Percentiles rank a stretch among this genome's conserved stretches.
Conservation (phyloP, 345 rosid species). For the Chamaenerion angustifolium region DNA sequence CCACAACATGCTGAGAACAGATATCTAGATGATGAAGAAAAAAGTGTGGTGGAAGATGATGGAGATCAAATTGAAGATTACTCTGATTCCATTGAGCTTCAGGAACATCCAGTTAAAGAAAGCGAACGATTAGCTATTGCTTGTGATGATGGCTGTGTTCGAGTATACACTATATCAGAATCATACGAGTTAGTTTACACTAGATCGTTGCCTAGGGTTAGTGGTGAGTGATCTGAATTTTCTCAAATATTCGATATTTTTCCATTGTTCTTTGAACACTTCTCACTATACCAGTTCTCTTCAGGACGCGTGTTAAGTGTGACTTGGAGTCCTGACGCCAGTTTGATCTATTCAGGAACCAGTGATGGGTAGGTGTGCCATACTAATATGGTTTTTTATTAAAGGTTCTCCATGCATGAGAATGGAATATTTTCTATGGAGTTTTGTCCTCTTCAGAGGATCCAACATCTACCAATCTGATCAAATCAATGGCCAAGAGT, state of each 20-base stretch:
- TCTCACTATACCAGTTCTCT: slow-evolving; percentile 8
- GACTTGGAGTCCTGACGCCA: slow-evolving; percentile 57
- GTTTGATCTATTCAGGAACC: slow-evolving; percentile 60
- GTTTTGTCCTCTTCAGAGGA: no score
- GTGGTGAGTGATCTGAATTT: slow-evolving; percentile 61
- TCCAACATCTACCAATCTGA: no score
- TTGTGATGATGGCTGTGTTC: slow-evolving; percentile 82
- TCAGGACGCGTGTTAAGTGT: slow-evolving; percentile 76
- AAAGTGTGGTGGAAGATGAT: slow-evolving; percentile 23
- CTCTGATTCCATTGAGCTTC: slow-evolving; percentile 30
- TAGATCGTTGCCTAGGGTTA: slow-evolving; percentile 79
- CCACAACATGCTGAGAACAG: slow-evolving; percentile 39
- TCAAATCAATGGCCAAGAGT: no score
- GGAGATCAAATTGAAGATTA: slow-evolving; percentile 32
- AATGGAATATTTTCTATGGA: no score
- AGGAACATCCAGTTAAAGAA: slow-evolving; percentile 17
- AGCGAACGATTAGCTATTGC: slow-evolving; percentile 50
- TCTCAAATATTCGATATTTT: not conserved
- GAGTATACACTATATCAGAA: slow-evolving; percentile 41
- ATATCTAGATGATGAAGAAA: slow-evolving; percentile 20
- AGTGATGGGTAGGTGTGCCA: slow-evolving; percentile 71
- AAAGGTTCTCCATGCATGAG: no score
- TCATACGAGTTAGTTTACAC: slow-evolving; percentile 40
- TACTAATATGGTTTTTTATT: no score
- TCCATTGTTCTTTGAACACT: not conserved